A percentile compares a stretch with the other conserved stretches of the same genome.
These are phyloP conservation scores for Metarhizium humberi DNA, from an alignment of 2,329 filamentous ascomycete genomes.

Conservation along the genomic window DNA sequence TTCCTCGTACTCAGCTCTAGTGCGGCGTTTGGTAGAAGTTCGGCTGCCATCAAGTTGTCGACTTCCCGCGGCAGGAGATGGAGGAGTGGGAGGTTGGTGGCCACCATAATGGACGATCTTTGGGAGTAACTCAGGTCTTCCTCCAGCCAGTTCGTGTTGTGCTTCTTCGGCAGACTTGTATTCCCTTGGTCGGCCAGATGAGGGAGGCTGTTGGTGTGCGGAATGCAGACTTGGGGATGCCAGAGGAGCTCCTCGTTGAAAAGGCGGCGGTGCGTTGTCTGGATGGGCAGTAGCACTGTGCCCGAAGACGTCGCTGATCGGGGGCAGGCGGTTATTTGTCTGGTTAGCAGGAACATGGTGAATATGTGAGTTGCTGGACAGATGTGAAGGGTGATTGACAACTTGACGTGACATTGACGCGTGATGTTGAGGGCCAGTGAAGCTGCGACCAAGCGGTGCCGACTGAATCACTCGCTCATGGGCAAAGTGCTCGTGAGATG, in stretches of 20 bases:
- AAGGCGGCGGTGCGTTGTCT: slow-evolving; percentile 36
- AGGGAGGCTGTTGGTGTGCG: slow-evolving; percentile 37
- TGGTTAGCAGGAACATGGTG: slow-evolving; percentile 83
- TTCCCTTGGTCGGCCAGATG: slow-evolving; percentile 62
- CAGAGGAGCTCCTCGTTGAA: slow-evolving; percentile 58
- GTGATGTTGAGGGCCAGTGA: slow-evolving; percentile 79
- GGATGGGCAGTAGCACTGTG: slow-evolving; percentile 60
- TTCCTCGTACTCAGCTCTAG: slow-evolving; percentile 87
- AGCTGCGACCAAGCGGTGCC: slow-evolving; percentile 87
- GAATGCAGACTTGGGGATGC: slow-evolving; percentile 69
- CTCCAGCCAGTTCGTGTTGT: slow-evolving; percentile 79
- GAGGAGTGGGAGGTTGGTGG: slow-evolving; percentile 86
- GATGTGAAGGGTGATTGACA: slow-evolving; percentile 70
- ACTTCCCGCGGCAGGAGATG: slow-evolving; percentile 58
- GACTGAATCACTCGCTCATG: slow-evolving; percentile 95
- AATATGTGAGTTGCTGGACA: slow-evolving; percentile 80
- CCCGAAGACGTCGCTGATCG: slow-evolving; percentile 90
- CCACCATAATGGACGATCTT: slow-evolving; percentile 93
- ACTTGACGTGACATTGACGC: slow-evolving; percentile 70
- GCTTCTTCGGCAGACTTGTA: slow-evolving; percentile 96
- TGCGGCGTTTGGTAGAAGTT: slow-evolving; percentile 62
- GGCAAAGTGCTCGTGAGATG: slow-evolving; percentile 84
- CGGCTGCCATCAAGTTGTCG: slow-evolving; percentile 39
- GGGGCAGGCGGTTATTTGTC: slow-evolving; percentile 84
- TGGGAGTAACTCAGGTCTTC: slow-evolving; percentile 84